Evolutionary conservation across 192 early-diverging fungal species (phyloP).

Genomic region (Helicostylum pulchrum): DNA sequence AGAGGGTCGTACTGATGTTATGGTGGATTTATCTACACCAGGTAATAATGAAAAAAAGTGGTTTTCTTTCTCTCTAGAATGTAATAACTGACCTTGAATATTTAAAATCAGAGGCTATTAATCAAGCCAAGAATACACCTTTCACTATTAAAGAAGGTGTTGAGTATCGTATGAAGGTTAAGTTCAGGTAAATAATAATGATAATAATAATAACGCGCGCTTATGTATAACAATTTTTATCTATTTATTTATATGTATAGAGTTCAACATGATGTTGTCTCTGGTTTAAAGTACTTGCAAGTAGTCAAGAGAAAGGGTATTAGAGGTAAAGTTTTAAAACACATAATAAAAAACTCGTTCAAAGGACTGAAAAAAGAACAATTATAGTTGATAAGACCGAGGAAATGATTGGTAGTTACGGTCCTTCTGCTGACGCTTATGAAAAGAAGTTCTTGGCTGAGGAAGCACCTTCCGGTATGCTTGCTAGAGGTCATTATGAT

Average conservation of each 20-base stretch:
- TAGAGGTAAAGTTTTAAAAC: conserved; percentile 40
- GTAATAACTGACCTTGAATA: not conserved
- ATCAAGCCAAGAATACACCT: conserved; percentile 63
- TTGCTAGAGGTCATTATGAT: conserved; percentile 89
- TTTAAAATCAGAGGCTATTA: conserved; percentile 48
- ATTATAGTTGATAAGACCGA: conserved; percentile 81
- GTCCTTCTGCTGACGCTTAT: conserved; percentile 72
- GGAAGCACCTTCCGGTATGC: conserved; percentile 89
- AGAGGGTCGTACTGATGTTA: conserved; percentile 69
- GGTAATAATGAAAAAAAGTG: conserved; percentile 41
- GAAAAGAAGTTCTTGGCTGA: conserved; percentile 86
- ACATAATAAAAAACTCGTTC: not conserved
- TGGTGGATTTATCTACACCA: conserved; percentile 70
- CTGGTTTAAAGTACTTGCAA: conserved; percentile 94
- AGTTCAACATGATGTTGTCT: conserved; percentile 92
- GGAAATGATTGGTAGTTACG: conserved; percentile 96
- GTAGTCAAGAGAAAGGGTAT: conserved; percentile 86
- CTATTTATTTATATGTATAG: conserved; percentile 29
- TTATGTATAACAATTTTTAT: not conserved
- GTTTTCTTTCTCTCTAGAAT: not conserved
- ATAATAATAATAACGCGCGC: not conserved
- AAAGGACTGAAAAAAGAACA: no score
- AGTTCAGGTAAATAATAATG: conserved; percentile 58
- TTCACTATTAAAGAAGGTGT: conserved; percentile 96
- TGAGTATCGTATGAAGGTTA: conserved; percentile 89